Evolutionary conservation across 2,329 filamentous ascomycete species (phyloP).

Genomic region (Cercospora nicotianae): DNA sequence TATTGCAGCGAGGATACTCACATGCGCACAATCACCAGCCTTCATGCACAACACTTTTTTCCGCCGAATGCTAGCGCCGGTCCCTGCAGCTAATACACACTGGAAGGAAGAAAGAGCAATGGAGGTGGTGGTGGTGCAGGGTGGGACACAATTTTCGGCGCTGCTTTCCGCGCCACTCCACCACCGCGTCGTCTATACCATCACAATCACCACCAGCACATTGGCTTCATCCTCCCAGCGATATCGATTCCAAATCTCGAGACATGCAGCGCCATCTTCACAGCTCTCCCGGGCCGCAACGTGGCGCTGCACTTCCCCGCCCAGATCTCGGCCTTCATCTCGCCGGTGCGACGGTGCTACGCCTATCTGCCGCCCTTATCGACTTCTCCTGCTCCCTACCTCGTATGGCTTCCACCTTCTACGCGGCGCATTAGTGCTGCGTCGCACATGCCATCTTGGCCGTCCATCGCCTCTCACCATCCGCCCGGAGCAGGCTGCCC

Average conservation of each 20-base stretch:
- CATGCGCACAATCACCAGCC: neutral
- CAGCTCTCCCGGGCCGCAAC: neutral
- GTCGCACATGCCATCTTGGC: neutral
- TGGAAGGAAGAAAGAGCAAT: neutral
- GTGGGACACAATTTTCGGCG: neutral
- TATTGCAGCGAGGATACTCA: conserved; percentile 10
- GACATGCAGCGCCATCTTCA: neutral
- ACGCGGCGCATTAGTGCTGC: conserved; percentile 1
- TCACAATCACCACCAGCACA: neutral
- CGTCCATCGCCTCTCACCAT: neutral
- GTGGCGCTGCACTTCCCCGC: neutral
- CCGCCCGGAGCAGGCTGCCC: neutral
- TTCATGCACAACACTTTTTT: neutral
- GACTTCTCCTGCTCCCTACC: neutral
- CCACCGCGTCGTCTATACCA: neutral
- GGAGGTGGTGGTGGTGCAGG: neutral
- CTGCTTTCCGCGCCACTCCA: neutral
- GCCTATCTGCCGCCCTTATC: neutral
- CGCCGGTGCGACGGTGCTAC: neutral
- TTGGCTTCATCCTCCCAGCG: neutral
- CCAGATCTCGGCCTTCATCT: conserved; percentile 1
- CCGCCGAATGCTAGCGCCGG: neutral
- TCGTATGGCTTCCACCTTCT: neutral
- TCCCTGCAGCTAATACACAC: neutral
- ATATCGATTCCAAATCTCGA: neutral